Evolutionary conservation across 2,329 filamentous ascomycete genomes (phyloP), one percentile per base, ranked within the genome.

Genomic region (Colletotrichum cuscutae): DNA sequence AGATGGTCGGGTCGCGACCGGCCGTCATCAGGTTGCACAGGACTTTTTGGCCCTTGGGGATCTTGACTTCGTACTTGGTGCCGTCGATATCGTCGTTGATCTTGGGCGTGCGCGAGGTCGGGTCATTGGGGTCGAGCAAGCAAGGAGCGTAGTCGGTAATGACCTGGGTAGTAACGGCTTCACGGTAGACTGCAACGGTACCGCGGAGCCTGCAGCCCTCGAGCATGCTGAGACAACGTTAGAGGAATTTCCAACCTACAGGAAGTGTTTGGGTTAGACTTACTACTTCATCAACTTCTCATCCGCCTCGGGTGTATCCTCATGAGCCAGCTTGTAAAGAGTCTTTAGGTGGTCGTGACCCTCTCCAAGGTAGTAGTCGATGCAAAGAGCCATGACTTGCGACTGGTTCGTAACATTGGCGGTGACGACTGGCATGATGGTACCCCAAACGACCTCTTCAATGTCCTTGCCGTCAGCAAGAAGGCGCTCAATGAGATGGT

Each of bases 291-390:
- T 75, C 67, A 81, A 62, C 46, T 56, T 83, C 30, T 90, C 84
- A 73, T 91, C 88, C 0, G 89, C 85, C 73, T 88, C 86, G 6
- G 81, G 75, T 3, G 84, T 87, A 68, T 88, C 80, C 58, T 85
- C 77, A 60, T 85, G 83, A 42, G 89, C 85, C 7, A 90, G 82
- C 15, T 82, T 81, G 74, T 88, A 84, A 75, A 92, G 86, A 64
- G 87, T 85, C 0, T 86, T 81, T 1, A 90, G 81, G 74, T 91
- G 83, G 42, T 82, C 69, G 74, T 82, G 81, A 76, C 87, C 85
- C 71, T 87, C 80, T 87, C 80, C 83, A 11, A 91, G 84, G 77
- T 90, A 92, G 80, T 87, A 91, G 76, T 92, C 89, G 61, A 92
- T 80, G 52, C 88, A 84, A 79, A 91, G 87, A 1, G 87, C 84